Base-by-base conservation (phyloP, 2,329 filamentous ascomycete species). In the Fusarium sp. region DNA sequence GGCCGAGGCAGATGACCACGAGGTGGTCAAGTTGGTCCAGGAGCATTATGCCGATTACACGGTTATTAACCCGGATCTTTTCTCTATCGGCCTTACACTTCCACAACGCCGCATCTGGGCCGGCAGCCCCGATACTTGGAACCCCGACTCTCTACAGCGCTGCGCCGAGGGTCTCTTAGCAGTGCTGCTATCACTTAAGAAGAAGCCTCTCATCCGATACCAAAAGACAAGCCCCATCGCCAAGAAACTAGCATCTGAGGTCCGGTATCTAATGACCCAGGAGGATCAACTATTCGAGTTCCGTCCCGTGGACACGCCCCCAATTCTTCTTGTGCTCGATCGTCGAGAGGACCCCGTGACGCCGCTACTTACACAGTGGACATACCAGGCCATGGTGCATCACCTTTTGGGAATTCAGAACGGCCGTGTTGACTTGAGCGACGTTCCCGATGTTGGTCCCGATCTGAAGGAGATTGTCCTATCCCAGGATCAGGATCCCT, bases 381-480 rank as follows among this genome's bases (percentile, higher is more conserved):
- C 96, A 25, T 99, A 99, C 76, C 96, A 99, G 81, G 96, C 96
- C n/a, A 99, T 99, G 94, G 96, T 99, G 0, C 96, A 99, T 77
- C 96, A 99, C 76, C 83, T 98, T 2, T 84, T 99, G 11, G 96
- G 96, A 5, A 97, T 99, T 71, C 88, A 92, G 63, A 98, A 98
- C 77, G 96, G 96, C n/a, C 88, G 95, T 55, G 96, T 99, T 0
- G 91, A 97, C 76, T 84, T 99, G 33, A 91, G 90, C 67, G 87
- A 92, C 60, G 90, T 97, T 0, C 92, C 92, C 11, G 93, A 97
- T 59, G 88, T 96, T 61, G 86, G 92, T 14, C 91, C 93, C 1
- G 95, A 97, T 78, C 84, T 97, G 58, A 94, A 91, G 76, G 96
- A 99, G 80, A 96, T 99, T 62, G 94, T 98, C 3, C 82, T 99